A percentile compares a stretch with the other conserved stretches of the same genome.
Conservation (phyloP, 225 moss, liverwort and hornwort genomes). For the Pseudisothecium myosuroides region DNA sequence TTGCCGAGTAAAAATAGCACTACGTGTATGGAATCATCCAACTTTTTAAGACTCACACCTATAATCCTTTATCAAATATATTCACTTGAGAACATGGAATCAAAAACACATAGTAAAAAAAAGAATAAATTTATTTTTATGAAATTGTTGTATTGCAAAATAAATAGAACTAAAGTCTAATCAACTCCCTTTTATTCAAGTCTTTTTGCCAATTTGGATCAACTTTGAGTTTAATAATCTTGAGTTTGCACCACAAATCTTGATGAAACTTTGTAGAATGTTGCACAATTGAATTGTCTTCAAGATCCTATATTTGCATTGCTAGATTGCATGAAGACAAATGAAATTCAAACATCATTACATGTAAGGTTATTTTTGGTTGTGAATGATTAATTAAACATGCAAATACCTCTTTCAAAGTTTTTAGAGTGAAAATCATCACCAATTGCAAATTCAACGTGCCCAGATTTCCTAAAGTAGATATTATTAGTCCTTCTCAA, state of each 20-base stretch:
- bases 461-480: accelerated
- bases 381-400: neutral
- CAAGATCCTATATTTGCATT: too few relatives aligned
- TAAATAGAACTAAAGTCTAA: neutral
- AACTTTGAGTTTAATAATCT: too few relatives aligned
- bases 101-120: neutral
- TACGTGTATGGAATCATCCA: neutral
- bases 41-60: neutral
- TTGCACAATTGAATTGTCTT: too few relatives aligned
- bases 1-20: neutral
- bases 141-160: neutral
- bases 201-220: neutral
- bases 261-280: too few relatives aligned
- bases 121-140: accelerated
- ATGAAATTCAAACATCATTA: too few relatives aligned
- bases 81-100: neutral
- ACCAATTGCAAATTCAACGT: neutral
- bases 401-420: neutral
- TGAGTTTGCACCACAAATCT: too few relatives aligned
- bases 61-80: neutral
- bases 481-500: neutral
- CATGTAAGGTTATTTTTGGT: too few relatives aligned
- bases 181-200: accelerated
- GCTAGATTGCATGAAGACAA: too few relatives aligned
- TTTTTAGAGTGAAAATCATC: neutral